These are phyloP conservation scores for Phlegmacium glaucopus DNA, from an alignment of 768 basidiomycete genomes.

Conservation along the genomic window DNA sequence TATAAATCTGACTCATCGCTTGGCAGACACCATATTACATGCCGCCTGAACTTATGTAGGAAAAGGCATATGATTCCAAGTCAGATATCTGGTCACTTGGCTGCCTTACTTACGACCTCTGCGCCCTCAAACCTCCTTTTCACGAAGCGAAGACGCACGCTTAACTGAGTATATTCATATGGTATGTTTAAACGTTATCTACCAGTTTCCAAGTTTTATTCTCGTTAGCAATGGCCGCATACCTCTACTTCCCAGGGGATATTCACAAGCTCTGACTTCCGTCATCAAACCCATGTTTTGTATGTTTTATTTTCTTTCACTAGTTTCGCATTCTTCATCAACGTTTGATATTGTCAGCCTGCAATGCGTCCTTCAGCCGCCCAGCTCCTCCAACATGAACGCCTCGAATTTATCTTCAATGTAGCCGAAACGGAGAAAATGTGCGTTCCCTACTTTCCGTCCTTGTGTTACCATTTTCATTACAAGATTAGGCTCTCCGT, in stretches of 20 bases:
- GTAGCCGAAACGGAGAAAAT: conserved; percentile 78
- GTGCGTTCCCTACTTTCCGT: conserved; percentile 33
- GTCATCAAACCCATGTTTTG: conserved; percentile 87
- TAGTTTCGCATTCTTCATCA: not conserved
- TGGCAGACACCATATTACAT: conserved; percentile 96
- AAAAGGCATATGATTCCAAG: too few species aligned
- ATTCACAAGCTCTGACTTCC: conserved; percentile 66
- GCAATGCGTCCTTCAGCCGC: conserved; percentile 83
- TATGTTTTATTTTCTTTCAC: conserved; percentile 57
- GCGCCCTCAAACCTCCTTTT: conserved; percentile 90
- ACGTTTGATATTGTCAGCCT: conserved; percentile 39
- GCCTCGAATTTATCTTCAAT: conserved; percentile 66
- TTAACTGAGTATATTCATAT: conserved; percentile 79
- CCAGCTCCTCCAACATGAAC: conserved; percentile 79
- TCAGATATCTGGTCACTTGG: conserved; percentile 99
- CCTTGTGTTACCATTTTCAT: not conserved
- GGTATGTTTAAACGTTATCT: conserved; percentile 36
- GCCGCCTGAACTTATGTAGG: conserved; percentile 98
- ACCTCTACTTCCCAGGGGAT: conserved; percentile 82
- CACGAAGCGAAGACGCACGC: conserved; percentile 89
- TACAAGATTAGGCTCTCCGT: conserved; percentile 46
- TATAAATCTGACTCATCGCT: not conserved
- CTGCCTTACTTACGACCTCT: conserved; percentile 95
- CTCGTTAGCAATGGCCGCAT: conserved; percentile 72
- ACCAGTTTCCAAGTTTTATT: not conserved